Evolutionary conservation across 139 green algal species (phyloP).

Genomic region (Choricystis sp.): DNA sequence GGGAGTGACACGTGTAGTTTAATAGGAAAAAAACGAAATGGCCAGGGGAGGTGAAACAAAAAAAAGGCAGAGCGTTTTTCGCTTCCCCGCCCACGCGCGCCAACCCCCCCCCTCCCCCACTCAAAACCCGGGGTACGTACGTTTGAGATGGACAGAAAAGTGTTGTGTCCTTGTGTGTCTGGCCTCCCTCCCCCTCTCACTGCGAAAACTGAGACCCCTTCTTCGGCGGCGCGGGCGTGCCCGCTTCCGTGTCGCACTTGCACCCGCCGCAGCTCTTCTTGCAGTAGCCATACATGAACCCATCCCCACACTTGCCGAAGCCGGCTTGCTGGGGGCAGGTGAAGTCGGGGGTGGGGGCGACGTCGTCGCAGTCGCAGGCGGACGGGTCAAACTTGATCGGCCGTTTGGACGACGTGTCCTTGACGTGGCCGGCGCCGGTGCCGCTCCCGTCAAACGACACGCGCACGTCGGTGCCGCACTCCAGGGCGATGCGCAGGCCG

Average conservation of each 20-base stretch:
- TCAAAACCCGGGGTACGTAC: too few relatives aligned
- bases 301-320: slow-evolving; percentile 7
- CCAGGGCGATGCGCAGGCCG: neutral
- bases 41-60: too few relatives aligned
- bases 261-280: slow-evolving; percentile 5
- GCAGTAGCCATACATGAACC: slow-evolving; percentile 9
- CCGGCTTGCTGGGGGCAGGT: slow-evolving; percentile 9
- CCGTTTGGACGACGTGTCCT: neutral
- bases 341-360: slow-evolving; percentile 1
- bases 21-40: too few relatives aligned
- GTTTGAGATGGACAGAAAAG: too few relatives aligned
- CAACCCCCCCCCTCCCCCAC: too few relatives aligned
- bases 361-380: slow-evolving; percentile 1
- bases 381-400: neutral
- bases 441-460: neutral
- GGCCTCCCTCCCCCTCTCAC: too few relatives aligned
- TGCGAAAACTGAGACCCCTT: too few relatives aligned
- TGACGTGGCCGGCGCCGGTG: too few relatives aligned
- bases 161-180: too few relatives aligned
- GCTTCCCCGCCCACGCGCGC: too few relatives aligned
- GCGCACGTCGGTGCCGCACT: neutral
- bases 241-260: neutral
- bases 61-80: too few relatives aligned
- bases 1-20: too few relatives aligned
- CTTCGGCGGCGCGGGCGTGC: neutral